Percentiles rank a stretch among this genome's conserved stretches.
Evolutionary conservation across 371 early-diverging fungal species (phyloP).

Genomic region (Funneliformis caledonium): DNA sequence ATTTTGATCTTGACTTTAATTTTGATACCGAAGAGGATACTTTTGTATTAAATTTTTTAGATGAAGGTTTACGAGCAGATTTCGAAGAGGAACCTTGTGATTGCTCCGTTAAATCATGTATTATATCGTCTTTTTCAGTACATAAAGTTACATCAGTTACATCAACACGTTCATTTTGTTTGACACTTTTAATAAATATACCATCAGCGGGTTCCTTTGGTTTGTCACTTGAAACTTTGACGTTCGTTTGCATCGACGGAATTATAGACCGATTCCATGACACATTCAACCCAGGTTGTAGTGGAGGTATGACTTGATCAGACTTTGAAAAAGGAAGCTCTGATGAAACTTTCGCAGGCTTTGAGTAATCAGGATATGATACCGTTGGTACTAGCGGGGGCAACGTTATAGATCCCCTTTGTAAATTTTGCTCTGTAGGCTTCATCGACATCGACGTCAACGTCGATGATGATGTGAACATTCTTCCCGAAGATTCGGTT

Average conservation of each 20-base stretch:
- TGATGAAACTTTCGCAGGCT: neutral
- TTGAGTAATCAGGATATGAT: neutral
- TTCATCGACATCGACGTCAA: neutral
- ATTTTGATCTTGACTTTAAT: neutral
- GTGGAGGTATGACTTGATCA: neutral
- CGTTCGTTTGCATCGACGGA: no score
- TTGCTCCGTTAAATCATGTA: neutral
- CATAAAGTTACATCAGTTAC: no score
- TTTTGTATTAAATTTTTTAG: neutral
- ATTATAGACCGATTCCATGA: neutral
- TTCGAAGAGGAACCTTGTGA: neutral
- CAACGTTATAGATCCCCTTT: neutral
- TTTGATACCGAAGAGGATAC: neutral
- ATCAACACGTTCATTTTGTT: no score
- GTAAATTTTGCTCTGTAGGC: neutral
- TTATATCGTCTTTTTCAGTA: no score
- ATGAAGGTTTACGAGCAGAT: neutral
- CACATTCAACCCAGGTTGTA: neutral
- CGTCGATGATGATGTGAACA: neutral
- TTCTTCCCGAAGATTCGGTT: no score
- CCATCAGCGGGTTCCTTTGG: no score
- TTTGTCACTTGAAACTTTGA: no score
- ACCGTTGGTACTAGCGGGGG: neutral
- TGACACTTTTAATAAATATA: no score
- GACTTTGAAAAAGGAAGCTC: neutral